Base-by-base conservation (phyloP, 2,329 filamentous ascomycete species). In the Tolypocladium album region DNA sequence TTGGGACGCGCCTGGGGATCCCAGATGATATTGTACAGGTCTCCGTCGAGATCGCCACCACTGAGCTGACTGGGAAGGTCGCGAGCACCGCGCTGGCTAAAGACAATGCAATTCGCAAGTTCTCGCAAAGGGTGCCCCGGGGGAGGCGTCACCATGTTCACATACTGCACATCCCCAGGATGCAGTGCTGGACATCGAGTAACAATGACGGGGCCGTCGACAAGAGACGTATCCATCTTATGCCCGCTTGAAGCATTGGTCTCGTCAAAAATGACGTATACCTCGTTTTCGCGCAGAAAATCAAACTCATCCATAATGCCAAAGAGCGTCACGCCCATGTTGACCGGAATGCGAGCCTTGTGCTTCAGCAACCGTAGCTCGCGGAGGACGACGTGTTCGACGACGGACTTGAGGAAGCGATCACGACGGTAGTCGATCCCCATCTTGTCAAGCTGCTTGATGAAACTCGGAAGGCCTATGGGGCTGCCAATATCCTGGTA, bases 281-380 rank as follows among this genome's bases (percentile, higher is more conserved):
- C 81, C 63, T 95, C 78, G 1, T 82, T 82, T 67, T 90, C 85
- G 12, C 80, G 64, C 0, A 96, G 76, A 42, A 80, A 82, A 0
- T 82, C 84, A 0, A 88, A 91, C 71, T 95, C 90, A 63, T 96
- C 91, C 83, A 94, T 89, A 57, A 95, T 79, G 0, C 91, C 91
- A 65, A 91, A 92, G 0, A 95, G 77, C 0, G 89, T 92, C n/a
- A 87, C 81, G 0, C 89, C 91, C 20, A 86, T 71, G 0, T 81
- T 72, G 0, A 96, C 82, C 0, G 83, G 86, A 40, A 95, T 94
- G 1, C 89, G 83, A 0, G 88, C 85, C 59, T 87, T 88, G 72
- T 94, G 86, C 69, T 95, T 96, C 43, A 96, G 74, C 36, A 88
- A 78, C 4, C 89, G 82, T 4, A 96, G 75, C 64, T 89, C 86